Percentiles rank a stretch among this genome's conserved stretches.
Conservation (phyloP, 306 rosid species). For the Quercus wislizeni region DNA sequence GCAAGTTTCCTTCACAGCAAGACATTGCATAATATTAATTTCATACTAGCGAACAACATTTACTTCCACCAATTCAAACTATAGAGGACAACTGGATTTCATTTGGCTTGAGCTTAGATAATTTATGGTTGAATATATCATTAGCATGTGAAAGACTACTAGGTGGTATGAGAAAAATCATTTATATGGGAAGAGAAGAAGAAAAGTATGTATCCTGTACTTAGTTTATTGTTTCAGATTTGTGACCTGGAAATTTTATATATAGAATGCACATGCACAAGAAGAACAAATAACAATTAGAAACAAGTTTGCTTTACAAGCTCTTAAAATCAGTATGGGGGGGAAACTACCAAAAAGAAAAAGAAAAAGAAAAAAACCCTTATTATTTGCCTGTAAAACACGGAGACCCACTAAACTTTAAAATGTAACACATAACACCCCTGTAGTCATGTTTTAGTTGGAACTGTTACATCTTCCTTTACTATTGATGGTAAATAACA, state of each 20-base stretch:
- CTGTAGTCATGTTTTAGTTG: too few relatives aligned
- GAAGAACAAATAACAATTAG: too few relatives aligned
- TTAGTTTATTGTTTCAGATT: background rate
- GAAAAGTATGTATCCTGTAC: background rate
- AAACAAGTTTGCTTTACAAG: too few relatives aligned
- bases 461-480: too few relatives aligned
- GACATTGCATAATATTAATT: background rate
- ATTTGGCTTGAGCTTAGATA: background rate
- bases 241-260: background rate
- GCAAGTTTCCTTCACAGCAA: slow-evolving; percentile 53
- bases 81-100: background rate
- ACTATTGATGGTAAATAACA: too few relatives aligned
- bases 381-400: too few relatives aligned
- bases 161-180: background rate
- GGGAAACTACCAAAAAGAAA: too few relatives aligned
- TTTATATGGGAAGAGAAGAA: background rate
- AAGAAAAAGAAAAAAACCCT: too few relatives aligned
- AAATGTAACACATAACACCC: too few relatives aligned
- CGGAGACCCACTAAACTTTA: too few relatives aligned
- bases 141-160: background rate
- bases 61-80: too few relatives aligned
- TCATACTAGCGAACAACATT: background rate
- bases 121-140: background rate
- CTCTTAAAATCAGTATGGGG: too few relatives aligned
- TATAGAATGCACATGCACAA: background rate